Percentiles rank a stretch among this genome's conserved stretches.
Conservation (phyloP, 768 basidiomycete species). For the Calocybe indica region DNA sequence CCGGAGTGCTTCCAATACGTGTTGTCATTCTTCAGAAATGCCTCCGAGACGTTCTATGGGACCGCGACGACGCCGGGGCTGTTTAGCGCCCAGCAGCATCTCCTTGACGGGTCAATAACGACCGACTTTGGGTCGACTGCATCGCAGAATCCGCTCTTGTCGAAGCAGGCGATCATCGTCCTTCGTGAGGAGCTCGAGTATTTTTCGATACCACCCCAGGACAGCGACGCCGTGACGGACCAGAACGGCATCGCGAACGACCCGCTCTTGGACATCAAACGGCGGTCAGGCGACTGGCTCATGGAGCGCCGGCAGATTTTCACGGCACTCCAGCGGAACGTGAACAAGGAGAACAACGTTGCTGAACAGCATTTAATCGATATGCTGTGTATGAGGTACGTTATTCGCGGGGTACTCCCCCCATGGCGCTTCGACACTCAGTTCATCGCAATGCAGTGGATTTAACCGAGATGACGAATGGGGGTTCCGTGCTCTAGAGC, state of each 20-base stretch:
- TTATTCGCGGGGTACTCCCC: not conserved
- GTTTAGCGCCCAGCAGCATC: slow-evolving; percentile 71
- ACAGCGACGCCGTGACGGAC: slow-evolving; percentile 58
- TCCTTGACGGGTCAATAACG: slow-evolving; percentile 59
- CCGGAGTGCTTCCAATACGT: slow-evolving; percentile 95
- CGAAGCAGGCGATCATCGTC: slow-evolving; percentile 98
- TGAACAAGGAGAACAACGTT: slow-evolving; percentile 98
- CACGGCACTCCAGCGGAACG: slow-evolving; percentile 95
- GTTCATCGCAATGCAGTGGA: slow-evolving; percentile 47
- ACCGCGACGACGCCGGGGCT: slow-evolving; percentile 67
- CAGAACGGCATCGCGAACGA: slow-evolving; percentile 77
- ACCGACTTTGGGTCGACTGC: slow-evolving; percentile 58
- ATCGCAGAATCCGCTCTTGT: slow-evolving; percentile 85
- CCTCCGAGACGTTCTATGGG: slow-evolving; percentile 91
- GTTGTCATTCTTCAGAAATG: slow-evolving; percentile 83
- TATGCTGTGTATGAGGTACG: slow-evolving; percentile 99
- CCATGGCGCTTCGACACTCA: no score
- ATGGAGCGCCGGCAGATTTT: slow-evolving; percentile 92
- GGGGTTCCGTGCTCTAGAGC: slow-evolving; percentile 96
- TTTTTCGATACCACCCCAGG: slow-evolving; percentile 87
- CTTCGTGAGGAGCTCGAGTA: slow-evolving; percentile 98
- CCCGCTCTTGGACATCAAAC: slow-evolving; percentile 73
- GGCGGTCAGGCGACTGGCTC: slow-evolving; percentile 80
- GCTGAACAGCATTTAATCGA: slow-evolving; percentile 99
- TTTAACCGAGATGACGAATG: slow-evolving; percentile 97